Evolutionary conservation across 2,329 filamentous ascomycete species (phyloP), one percentile per base, ranked within the genome.

Genomic region (Ophiostoma populinum): DNA sequence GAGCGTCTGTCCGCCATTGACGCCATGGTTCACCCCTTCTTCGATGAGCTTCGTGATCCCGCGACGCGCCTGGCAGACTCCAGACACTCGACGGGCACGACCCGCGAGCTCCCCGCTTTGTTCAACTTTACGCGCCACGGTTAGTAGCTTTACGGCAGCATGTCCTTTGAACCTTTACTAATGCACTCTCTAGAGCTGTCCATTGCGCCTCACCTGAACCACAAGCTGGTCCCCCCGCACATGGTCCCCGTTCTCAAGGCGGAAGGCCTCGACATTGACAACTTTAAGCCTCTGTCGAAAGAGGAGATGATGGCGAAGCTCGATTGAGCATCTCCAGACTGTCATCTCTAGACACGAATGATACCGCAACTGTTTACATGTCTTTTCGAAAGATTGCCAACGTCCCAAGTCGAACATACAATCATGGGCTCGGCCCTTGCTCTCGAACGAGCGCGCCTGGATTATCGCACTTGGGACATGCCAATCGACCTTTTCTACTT

Each of bases 21-120:
- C 51, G 90, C 90, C 35, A 93, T 98, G 86, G 80, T 92, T 39
- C 90, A 98, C 51, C 85, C 90, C 24, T 98, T 95, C 70, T 98
- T 98, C 51, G 87, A 98, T 51, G 90, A 98, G 58, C 67, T 98
- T 43, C 74, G 90, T 50, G 85, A 94, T 50, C 82, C 85, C n/a
- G 75, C 57, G 54, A 95, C 86, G 40, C 81, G 79, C 55, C 67
- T 98, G 45, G 90, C 87, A 8, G 90, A 98, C 55, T 98, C 90
- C 17, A 80, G 90, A 53, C 85, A 94, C 58, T 72, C 81, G 42
- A 81, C 79, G 46, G 80, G 79, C 42, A 67, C 80, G 31, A 59
- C 80, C 33, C 79, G 80, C 53, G 86, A 94, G 41, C 61, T 98
- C 35, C 90, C 90, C 16, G 67, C 70, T 30, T 70, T 98, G 36